A percentile compares a stretch with the other conserved stretches of the same genome.
phyloP scores from a whole-genome alignment of 1,139 yeast species.

The Sugiyamaella grinbergsii region DNA sequence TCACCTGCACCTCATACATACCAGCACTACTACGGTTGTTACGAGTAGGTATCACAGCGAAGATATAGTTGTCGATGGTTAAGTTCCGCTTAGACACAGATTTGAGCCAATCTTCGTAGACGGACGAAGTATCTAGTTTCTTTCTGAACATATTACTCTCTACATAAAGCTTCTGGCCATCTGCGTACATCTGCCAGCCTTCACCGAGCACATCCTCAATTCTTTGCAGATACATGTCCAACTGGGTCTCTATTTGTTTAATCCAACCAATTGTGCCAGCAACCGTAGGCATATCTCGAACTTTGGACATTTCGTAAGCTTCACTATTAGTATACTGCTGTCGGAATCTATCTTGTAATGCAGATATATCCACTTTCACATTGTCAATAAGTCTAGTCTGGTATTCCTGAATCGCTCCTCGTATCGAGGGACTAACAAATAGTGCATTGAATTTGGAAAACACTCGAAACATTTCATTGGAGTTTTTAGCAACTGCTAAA shows the following conservation, averaged over 20 bases:
- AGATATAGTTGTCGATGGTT: conserved; percentile 45
- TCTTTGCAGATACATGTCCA: conserved; percentile 47
- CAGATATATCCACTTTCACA: conserved; percentile 50
- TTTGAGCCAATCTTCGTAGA: conserved; percentile 54
- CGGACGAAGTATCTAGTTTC: conserved; percentile 49
- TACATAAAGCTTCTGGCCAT: conserved; percentile 63
- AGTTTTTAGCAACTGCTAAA: conserved; percentile 46
- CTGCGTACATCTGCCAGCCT: conserved; percentile 74
- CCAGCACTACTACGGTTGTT: conserved; percentile 23
- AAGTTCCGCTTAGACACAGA: conserved; percentile 31
- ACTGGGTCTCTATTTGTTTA: conserved; percentile 50
- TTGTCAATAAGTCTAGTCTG: conserved; percentile 52
- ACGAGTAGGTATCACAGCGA: conserved; percentile 40
- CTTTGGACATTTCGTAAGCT: conserved; percentile 42
- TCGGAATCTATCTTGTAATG: conserved; percentile 48
- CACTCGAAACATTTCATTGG: conserved; percentile 54
- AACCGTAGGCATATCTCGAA: conserved; percentile 52
- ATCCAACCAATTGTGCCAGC: conserved; percentile 56
- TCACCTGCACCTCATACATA: conserved; percentile 41
- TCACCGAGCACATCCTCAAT: conserved; percentile 62
- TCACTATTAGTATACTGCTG: conserved; percentile 43
- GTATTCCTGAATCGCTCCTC: conserved; percentile 58
- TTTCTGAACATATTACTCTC: conserved; percentile 52
- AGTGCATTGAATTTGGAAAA: conserved; percentile 53
- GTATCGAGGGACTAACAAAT: conserved; percentile 53